Evolutionary conservation across 2,329 filamentous ascomycete species (phyloP), one percentile per base, ranked within the genome.

Genomic region (Fonsecaea pedrosoi): DNA sequence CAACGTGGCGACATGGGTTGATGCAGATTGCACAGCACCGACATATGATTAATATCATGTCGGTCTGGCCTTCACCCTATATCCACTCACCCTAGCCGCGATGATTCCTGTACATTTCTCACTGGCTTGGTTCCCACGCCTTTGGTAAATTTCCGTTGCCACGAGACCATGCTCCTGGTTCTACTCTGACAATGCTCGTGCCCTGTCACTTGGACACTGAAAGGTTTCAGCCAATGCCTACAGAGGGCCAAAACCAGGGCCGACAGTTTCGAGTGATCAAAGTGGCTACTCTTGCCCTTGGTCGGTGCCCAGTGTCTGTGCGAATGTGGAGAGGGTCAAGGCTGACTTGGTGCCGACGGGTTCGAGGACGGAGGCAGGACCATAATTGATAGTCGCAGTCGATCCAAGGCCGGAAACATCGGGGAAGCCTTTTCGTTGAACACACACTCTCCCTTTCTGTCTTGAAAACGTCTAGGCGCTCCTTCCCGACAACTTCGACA

Each of bases 111-210:
- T n/a, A 57, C 32, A 18, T 21, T 12, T 13, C 10, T 57, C 42
- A 40, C 54, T 57, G 54, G 40, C 32, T 25, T n/a, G 54, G 10
- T 57, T n/a, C 54, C 54, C 54, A 57, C 32, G 54, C 54, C 7
- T 13, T 37, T 7, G 54, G 34, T 40, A 57, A 6, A 57, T 38
- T 5, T 38, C 54, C 54, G 40, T 57, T 21, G 15, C 35, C 18
- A 57, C 32, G 35, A 57, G 54, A 12, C 54, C 54, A 10, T 37
- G 21, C 35, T 34, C 40, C 4, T 38, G 54, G 13, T 57, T n/a
- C 54, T 34, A 57, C 13, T 18, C 32, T 21, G 40, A 34, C 35
- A 57, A 37, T 57, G 25, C 54, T 35, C 30, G 30, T 4, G 54
- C 54, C 15, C 54, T 8, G 35, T 34, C 32, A 32, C 54, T 57